A percentile compares a stretch with the other conserved stretches of the same genome.
Evolutionary conservation across 2,329 filamentous ascomycete species (phyloP).

Genomic region (Exserohilum turcica): DNA sequence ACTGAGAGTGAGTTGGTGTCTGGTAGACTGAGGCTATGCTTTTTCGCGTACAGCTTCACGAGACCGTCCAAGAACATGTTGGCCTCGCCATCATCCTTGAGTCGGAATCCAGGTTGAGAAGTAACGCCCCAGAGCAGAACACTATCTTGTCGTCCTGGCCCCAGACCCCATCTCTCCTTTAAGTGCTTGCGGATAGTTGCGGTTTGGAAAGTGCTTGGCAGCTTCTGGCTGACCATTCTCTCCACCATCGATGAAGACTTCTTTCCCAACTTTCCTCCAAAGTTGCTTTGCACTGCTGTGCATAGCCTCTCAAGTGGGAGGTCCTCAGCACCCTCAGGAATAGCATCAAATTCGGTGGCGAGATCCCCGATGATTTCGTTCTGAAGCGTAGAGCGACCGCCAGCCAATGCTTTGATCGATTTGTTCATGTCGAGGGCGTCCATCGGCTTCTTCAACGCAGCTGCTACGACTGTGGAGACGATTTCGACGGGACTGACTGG

Average conservation of each 20-base stretch:
- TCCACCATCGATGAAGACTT: conserved; percentile 1
- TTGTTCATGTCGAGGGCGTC: conserved; percentile 32
- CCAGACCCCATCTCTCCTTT: conserved; percentile 9
- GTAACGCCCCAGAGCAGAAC: conserved; percentile 16
- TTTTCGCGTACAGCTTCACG: conserved; percentile 13
- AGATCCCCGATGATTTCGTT: conserved; percentile 55
- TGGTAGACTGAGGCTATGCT: conserved; percentile 12
- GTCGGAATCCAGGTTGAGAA: conserved; percentile 12
- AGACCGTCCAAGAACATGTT: conserved; percentile 14
- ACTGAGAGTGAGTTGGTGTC: conserved; percentile 10
- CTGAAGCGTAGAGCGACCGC: conserved; percentile 51
- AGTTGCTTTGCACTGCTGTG: conserved; percentile 34
- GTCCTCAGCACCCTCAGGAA: conserved; percentile 51
- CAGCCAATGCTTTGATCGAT: conserved; percentile 44
- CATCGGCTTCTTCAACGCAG: conserved; percentile 36
- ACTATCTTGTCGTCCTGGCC: conserved; percentile 16
- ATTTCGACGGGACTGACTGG: conserved; percentile 27
- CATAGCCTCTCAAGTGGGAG: conserved; percentile 43
- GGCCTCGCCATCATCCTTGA: conserved; percentile 15
- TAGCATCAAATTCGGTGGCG: conserved; percentile 47
- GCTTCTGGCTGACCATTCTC: neutral
- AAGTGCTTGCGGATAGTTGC: neutral
- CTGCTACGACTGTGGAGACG: conserved; percentile 36
- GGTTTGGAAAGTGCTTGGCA: conserved; percentile 1
- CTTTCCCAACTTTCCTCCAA: conserved; percentile 39